Base-by-base conservation (phyloP, 148 eudicot genomes). In the Camellia granthamiana region DNA sequence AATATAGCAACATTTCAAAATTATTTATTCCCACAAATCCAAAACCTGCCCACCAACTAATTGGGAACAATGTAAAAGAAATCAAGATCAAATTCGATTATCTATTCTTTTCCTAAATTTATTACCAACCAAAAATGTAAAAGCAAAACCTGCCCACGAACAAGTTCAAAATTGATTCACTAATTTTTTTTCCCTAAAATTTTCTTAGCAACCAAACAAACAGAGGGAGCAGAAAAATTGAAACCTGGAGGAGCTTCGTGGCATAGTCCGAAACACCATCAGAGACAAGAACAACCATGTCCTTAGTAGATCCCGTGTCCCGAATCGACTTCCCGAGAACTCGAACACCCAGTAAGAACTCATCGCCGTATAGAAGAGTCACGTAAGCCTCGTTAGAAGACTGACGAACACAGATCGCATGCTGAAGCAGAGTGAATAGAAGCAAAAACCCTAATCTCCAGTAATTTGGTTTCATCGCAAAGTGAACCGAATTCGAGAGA, bases 241-340 rank as follows among this genome's bases (percentile, higher is more conserved):
- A 69, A 74, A 94, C 94, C 97, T 87, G 83, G 58, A 94, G 91
- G 14, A 94, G 93, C 74, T 83, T 67, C 75, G 87, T 94, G 69
- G 93, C 91, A 73, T 85, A 94, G 52, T 90, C 88, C 58, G 98
- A 94, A 23, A 94, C 98, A 49, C 98, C 98, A 79, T 94, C 97
- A 77, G 98, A 94, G 38, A 94, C 98, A 80, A 94, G 82, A 86
- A 88, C 93, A 38, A 94, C 97, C 93, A 92, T 92, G 52, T 94
- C 94, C 81, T 90, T 92, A 44, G 83, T 84, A 5, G 98, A 90
- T 47, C 92, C 88, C 0, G 92, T 91, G 62, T 94, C 94, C 6
- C 84, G 83, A 72, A 94, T 94, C 11, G 98, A 94, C 78, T 90
- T 92, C 43, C 98, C 98, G 13, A 94, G 78, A 49, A 94, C 98